Evolutionary conservation across 225 moss, liverwort and hornwort species (phyloP).

Genomic region (Bryum argenteum): DNA sequence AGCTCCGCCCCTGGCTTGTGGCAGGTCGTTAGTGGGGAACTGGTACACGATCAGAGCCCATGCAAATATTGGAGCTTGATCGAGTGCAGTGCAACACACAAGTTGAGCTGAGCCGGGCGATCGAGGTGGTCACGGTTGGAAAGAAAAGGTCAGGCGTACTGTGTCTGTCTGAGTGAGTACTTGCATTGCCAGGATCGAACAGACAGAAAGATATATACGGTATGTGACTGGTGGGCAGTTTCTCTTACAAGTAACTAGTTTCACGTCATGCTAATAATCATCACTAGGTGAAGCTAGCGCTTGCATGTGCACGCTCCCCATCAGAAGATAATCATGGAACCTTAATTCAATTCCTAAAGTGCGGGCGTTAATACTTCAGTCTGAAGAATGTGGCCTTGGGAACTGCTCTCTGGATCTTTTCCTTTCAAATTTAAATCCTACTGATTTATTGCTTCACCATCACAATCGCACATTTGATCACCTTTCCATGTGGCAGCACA

Average conservation of each 20-base stretch:
- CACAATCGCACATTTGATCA: slow-evolving; percentile 4
- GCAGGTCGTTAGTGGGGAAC: slow-evolving; percentile 21
- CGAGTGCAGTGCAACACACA: neutral
- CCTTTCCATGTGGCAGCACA: slow-evolving; percentile 4
- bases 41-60: neutral
- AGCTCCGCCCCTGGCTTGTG: neutral
- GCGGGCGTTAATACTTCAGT: neutral
- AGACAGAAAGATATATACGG: no score
- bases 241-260: neutral
- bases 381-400: slow-evolving; percentile 26
- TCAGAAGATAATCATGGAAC: slow-evolving; percentile 46
- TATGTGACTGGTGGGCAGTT: neutral
- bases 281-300: slow-evolving; percentile 13
- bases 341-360: slow-evolving; percentile 46
- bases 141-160: no score
- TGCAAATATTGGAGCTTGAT: neutral
- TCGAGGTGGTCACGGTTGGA: neutral
- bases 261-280: slow-evolving; percentile 35
- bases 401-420: slow-evolving; percentile 30
- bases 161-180: neutral
- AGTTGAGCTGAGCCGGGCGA: neutral
- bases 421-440: neutral
- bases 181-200: neutral
- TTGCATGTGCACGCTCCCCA: slow-evolving; percentile 53
- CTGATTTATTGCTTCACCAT: slow-evolving; percentile 30